Evolutionary conservation across 179 eudicot genomes (phyloP), one percentile per base, ranked within the genome.

Genomic region (Carnegiea gigantea): DNA sequence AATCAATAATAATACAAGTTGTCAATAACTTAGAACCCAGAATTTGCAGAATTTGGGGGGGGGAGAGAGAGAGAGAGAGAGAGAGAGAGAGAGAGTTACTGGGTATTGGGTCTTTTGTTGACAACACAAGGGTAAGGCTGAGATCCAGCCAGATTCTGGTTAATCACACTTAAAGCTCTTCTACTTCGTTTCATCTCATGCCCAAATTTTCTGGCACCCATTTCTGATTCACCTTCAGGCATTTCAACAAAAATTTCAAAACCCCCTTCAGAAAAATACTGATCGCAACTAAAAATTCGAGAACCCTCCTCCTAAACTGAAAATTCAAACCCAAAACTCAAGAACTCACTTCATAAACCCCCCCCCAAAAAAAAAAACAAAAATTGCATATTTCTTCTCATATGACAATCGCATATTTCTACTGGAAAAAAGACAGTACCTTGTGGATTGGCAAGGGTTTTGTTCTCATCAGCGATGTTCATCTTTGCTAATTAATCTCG

Each of bases 151-250:
- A 90, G 76, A 44, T 89, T 94, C 81, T 91, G 92, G 74, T 89
- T 86, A 79, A 92, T 91, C 81, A 81, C 83, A 75, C 92, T 54
- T 62, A 94, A 82, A 13, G 91, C 93, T 87, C 97, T 91, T 80
- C 98, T 82, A 17, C 86, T 86, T 70, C 88, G 74, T 67, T 86
- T 89, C 30, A 84, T 84, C 84, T 90, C 94, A 12, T 82, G 84
- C 57, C 96, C 98, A 71, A 89, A 83, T 81, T 92, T 91, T 78
- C 91, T 85, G 76, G 53, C 53, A 26, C 82, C 91, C 80, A 86
- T 83, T 72, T 82, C 89, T 30, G 81, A 65, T 67, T 77, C 87
- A 79, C 85, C 88, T 88, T 86, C 54, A 9, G 20, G 9, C 14
- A 62, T 62, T 54, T 65, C 36, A 44, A 23, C 75, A 78, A 73